Evolutionary conservation across 108 stramenopile genomes (phyloP), one percentile per base, ranked within the genome.

Genomic region (Fistulifera solaris): DNA sequence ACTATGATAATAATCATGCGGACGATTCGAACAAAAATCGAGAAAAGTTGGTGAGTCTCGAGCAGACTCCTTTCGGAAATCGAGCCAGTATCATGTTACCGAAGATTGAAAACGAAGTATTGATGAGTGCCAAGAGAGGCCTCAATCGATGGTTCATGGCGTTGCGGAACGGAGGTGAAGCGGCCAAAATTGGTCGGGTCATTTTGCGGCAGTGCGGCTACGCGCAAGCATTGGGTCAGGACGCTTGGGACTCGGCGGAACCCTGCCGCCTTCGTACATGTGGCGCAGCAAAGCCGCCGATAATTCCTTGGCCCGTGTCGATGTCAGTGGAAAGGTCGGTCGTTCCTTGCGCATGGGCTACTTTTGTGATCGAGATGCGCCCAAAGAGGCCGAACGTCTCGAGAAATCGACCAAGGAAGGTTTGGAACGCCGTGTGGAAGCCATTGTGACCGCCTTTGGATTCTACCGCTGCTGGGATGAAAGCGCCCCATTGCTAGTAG

Each of bases 391-490:
- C 4, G 71, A 81, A 46, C 49, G 82, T 10, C 54, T 92, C 40
- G 67, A 72, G 1, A 44, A 28, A 5, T 59, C 48, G 7, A 58
- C 65, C 13, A 63, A 65, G 0, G 69, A 75, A 48, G 91, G 91
- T 2, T 70, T 93, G 72, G 81, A 71, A 19, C 67, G 91, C 40
- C 67, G 83, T 28, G 85, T 83, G 1, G 87, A 93, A 58, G 87
- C 87, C 10, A 68, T 93, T 63, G 87, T 84, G 4, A 67, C 80
- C 26, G 87, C 87, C 38, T 89, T 93, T 80, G 91, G 91, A 27
- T 93, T 87, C 85, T 89, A 88, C 66, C 79, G 91, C 3, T 93
- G 91, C 52, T 93, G 91, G 91, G 82, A 84, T 55, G 87, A 81
- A 35, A 41, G 52, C 18, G 69, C 68, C 5, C 46, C 61, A 38